phyloP scores from a whole-genome alignment of 192 early-diverging fungal species.

The Coemansia biformis region DNA sequence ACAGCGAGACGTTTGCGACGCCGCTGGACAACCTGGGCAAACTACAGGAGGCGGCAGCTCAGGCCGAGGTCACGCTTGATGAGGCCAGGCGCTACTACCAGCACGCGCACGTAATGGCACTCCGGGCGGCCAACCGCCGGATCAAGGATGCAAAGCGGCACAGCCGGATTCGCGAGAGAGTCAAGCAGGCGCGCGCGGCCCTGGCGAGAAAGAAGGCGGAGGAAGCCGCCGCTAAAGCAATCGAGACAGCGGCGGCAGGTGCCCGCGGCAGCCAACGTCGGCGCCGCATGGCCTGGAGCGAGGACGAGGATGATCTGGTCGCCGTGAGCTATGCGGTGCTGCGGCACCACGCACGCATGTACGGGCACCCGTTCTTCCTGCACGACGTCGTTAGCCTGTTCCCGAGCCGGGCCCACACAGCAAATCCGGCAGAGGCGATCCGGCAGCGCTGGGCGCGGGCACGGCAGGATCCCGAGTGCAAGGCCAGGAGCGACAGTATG shows the following conservation, averaged over 20 bases:
- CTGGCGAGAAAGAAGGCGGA: no score
- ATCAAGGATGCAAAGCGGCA: background rate
- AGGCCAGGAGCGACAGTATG: background rate
- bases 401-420: slow-evolving; percentile 6
- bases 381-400: slow-evolving; percentile 6
- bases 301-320: slow-evolving; percentile 10
- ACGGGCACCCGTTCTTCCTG: slow-evolving; percentile 17
- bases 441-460: slow-evolving; percentile 15
- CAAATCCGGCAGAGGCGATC: slow-evolving; percentile 8
- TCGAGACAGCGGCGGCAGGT: background rate
- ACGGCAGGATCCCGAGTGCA: background rate
- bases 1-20: slow-evolving; percentile 2
- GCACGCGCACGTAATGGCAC: slow-evolving; percentile 4
- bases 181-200: slow-evolving; percentile 1
- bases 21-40: slow-evolving; percentile 10
- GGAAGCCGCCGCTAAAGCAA: no score
- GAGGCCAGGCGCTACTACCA: slow-evolving; percentile 25
- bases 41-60: slow-evolving; percentile 12
- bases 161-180: background rate
- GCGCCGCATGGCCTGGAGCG: no score
- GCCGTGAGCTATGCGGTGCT: slow-evolving; percentile 14
- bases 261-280: slow-evolving; percentile 2
- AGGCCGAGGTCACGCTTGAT: slow-evolving; percentile 17
- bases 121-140: background rate
- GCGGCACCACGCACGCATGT: slow-evolving; percentile 16